Evolutionary conservation across 2,329 filamentous ascomycete genomes (phyloP).

Genomic region (Elsinoe necatrix): DNA sequence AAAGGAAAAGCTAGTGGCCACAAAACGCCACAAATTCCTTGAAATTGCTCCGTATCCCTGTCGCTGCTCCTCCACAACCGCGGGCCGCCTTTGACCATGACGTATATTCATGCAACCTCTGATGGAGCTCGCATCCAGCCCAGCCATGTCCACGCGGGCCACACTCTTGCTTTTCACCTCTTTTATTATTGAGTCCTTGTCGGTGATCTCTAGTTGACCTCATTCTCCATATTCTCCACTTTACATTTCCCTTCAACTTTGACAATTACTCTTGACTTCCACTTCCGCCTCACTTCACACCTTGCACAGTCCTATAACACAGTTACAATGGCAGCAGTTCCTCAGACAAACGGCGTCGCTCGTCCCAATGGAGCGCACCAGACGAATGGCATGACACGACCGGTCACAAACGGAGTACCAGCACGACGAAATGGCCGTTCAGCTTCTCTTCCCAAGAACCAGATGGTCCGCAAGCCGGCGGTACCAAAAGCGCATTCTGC

Average conservation of each 20-base stretch:
- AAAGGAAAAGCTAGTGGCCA: not conserved
- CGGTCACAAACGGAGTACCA: slow-evolving; percentile 18
- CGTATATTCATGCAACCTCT: slow-evolving; percentile 11
- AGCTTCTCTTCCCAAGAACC: slow-evolving; percentile 19
- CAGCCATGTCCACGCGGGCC: slow-evolving; percentile 11
- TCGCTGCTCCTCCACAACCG: not conserved
- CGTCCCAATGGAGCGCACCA: slow-evolving; percentile 8
- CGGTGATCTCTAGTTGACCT: not conserved
- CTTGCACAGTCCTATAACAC: not conserved
- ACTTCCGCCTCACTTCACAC: not conserved
- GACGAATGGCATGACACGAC: slow-evolving; percentile 13
- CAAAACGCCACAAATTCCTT: slow-evolving; percentile 11
- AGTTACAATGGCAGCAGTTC: slow-evolving; percentile 10
- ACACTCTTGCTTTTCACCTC: slow-evolving; percentile 8
- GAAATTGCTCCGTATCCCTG: slow-evolving; percentile 7
- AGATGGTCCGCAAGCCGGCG: slow-evolving; percentile 16
- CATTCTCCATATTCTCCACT: slow-evolving; percentile 3
- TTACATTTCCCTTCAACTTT: slow-evolving; percentile 2
- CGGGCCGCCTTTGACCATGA: slow-evolving; percentile 9
- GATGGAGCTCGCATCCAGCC: slow-evolving; percentile 10
- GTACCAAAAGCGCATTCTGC: slow-evolving; percentile 28
- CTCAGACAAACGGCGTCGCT: slow-evolving; percentile 15
- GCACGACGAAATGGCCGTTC: slow-evolving; percentile 20
- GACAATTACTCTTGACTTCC: not conserved
- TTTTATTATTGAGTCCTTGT: not conserved